Conservation (phyloP, 2,329 filamentous ascomycete species). For the Juglanconis juglandina region DNA sequence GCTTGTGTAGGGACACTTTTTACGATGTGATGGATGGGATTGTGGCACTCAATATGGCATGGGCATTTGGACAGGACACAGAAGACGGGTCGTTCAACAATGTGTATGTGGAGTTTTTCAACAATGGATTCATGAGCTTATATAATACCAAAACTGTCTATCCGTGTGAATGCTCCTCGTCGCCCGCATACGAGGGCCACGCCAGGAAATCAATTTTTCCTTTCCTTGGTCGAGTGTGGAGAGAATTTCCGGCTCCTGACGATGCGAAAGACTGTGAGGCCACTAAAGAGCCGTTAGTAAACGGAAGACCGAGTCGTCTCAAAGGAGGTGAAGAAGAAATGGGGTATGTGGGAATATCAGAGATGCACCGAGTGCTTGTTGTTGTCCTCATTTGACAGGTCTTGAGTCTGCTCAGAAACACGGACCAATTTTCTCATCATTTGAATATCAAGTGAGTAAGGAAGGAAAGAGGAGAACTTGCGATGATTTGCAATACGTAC, state of each 20-base stretch:
- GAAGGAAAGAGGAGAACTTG: conserved; percentile 1
- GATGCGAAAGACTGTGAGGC: too few relatives aligned
- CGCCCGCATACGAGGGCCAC: too few relatives aligned
- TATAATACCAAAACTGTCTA: neutral
- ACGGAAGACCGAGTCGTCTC: neutral
- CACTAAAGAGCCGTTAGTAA: neutral
- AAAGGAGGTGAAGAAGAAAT: neutral
- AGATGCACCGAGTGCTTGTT: conserved; percentile 65
- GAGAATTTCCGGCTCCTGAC: too few relatives aligned
- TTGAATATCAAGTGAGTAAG: conserved; percentile 18
- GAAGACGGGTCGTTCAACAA: conserved; percentile 5
- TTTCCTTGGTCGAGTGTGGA: too few relatives aligned
- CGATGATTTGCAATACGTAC: neutral
- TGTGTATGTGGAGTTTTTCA: conserved; percentile 6
- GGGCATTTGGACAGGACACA: conserved; percentile 2
- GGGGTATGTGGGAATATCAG: conserved; percentile 44
- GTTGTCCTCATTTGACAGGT: conserved; percentile 71
- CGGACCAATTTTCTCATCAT: conserved; percentile 86
- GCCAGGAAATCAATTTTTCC: too few relatives aligned
- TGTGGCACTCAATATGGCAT: neutral
- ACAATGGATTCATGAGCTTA: conserved; percentile 8
- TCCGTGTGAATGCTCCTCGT: neutral
- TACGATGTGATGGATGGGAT: conserved; percentile 2
- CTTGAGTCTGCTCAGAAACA: conserved; percentile 84
- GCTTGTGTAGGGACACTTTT: conserved; percentile 7